phyloP scores from a whole-genome alignment of 768 basidiomycete species.

The Fomitopsis serialis region DNA sequence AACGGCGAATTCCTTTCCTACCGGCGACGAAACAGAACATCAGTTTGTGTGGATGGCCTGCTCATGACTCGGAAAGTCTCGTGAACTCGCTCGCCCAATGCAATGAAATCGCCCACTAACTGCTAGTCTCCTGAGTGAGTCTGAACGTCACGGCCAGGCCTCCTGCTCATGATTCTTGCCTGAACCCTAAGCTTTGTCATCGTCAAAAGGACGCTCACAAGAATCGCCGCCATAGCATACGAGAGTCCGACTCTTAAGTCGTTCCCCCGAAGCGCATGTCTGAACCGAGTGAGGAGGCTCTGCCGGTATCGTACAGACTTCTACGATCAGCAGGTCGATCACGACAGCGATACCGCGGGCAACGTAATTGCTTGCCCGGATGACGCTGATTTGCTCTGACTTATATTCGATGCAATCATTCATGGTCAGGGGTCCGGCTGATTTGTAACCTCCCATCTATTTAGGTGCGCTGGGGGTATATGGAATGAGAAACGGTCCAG shows the following conservation, averaged over 20 bases:
- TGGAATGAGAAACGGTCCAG: background rate
- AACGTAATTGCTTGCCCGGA: constrained; percentile 3
- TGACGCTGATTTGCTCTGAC: constrained; percentile 10
- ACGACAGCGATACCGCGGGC: constrained; percentile 14
- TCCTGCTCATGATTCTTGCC: no score
- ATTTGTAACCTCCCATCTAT: constrained; percentile 14
- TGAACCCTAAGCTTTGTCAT: background rate
- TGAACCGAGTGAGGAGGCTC: background rate
- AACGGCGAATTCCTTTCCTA: no score
- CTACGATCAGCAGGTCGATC: constrained; percentile 12
- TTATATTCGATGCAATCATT: constrained; percentile 9
- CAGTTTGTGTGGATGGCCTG: no score
- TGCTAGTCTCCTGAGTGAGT: no score
- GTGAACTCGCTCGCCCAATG: no score
- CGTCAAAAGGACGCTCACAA: constrained; percentile 6
- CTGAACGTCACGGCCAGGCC: no score
- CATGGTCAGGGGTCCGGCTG: constrained; percentile 7
- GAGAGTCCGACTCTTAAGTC: constrained; percentile 14
- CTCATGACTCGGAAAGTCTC: no score
- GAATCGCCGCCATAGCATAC: constrained; percentile 11
- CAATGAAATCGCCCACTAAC: no score
- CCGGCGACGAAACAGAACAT: no score
- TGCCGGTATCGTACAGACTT: constrained; percentile 10
- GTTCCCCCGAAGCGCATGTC: background rate
- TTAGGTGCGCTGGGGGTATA: background rate